Evolutionary conservation across 108 stramenopile species (phyloP).

Genomic region (Conticribra guillardii): DNA sequence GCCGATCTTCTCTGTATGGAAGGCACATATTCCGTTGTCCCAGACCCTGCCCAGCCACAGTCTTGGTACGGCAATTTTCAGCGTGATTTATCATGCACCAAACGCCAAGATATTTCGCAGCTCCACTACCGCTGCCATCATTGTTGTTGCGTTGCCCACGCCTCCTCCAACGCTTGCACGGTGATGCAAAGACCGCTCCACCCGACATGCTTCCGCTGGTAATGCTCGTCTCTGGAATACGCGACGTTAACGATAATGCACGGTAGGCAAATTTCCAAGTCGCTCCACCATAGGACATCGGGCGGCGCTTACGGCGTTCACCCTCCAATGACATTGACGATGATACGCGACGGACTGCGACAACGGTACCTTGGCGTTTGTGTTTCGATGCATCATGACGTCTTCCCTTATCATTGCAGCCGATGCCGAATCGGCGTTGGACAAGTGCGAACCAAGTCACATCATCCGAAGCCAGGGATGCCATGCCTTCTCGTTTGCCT

Average conservation of each 20-base stretch:
- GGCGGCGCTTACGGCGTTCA: slow-evolving; percentile 20
- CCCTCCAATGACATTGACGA: slow-evolving; percentile 4
- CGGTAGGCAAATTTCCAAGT: slow-evolving; percentile 36
- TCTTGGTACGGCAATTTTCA: slow-evolving; percentile 44
- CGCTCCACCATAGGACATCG: slow-evolving; percentile 32
- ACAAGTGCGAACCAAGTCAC: slow-evolving; percentile 35
- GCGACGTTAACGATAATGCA: slow-evolving; percentile 18
- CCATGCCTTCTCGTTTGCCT: slow-evolving; percentile 4
- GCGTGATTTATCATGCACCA: slow-evolving; percentile 48
- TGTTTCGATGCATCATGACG: background rate
- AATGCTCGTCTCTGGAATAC: slow-evolving; percentile 20
- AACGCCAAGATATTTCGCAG: slow-evolving; percentile 27
- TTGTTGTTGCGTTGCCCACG: background rate
- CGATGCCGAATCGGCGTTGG: slow-evolving; percentile 48
- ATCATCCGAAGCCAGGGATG: slow-evolving; percentile 36
- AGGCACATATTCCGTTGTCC: background rate
- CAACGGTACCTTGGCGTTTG: background rate
- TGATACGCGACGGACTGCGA: slow-evolving; percentile 1
- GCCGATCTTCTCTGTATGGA: slow-evolving; percentile 18
- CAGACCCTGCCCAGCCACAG: background rate
- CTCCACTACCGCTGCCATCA: background rate
- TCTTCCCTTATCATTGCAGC: slow-evolving; percentile 13
- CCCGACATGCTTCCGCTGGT: slow-evolving; percentile 14
- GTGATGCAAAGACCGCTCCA: slow-evolving; percentile 41
- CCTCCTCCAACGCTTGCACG: background rate